phyloP scores from a whole-genome alignment of 768 basidiomycete genomes.

The Leccinum uliginosum region DNA sequence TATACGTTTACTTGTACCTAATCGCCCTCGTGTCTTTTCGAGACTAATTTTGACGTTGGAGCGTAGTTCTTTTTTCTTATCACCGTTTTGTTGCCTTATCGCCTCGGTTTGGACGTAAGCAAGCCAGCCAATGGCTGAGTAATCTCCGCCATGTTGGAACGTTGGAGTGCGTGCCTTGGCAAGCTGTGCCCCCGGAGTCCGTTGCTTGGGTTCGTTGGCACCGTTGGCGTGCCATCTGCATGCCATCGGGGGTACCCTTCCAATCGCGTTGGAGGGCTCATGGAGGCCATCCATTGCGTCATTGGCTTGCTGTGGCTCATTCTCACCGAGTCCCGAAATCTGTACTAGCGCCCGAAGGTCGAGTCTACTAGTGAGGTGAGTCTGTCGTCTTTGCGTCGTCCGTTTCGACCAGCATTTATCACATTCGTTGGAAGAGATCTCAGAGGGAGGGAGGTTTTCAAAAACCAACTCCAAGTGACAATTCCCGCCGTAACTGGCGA shows the following conservation, averaged over 20 bases:
- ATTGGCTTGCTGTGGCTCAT: conserved; percentile 17
- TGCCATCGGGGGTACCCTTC: not conserved
- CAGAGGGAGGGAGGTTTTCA: not conserved
- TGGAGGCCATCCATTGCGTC: not conserved
- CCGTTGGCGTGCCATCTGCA: not conserved
- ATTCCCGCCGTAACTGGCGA: not conserved
- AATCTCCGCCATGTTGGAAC: conserved; percentile 1
- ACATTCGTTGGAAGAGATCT: not conserved
- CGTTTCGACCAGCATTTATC: not conserved
- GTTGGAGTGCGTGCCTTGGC: conserved; percentile 14
- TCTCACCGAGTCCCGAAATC: too few species aligned
- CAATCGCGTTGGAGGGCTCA: not conserved
- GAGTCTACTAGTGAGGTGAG: not conserved
- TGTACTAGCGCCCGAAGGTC: not conserved
- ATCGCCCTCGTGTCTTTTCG: conserved; percentile 7
- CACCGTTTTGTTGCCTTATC: conserved; percentile 1
- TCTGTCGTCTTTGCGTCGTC: not conserved
- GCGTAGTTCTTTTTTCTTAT: conserved; percentile 4
- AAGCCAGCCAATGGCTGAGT: not conserved
- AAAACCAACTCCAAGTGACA: too few species aligned
- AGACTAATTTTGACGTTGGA: not conserved
- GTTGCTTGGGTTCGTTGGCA: not conserved
- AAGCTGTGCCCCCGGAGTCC: conserved; percentile 13
- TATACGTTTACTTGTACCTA: not conserved
- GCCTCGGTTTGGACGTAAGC: not conserved